These are phyloP conservation scores for Magnusiomyces fungicola DNA, from an alignment of 1,139 yeast genomes.

Conservation along the genomic window DNA sequence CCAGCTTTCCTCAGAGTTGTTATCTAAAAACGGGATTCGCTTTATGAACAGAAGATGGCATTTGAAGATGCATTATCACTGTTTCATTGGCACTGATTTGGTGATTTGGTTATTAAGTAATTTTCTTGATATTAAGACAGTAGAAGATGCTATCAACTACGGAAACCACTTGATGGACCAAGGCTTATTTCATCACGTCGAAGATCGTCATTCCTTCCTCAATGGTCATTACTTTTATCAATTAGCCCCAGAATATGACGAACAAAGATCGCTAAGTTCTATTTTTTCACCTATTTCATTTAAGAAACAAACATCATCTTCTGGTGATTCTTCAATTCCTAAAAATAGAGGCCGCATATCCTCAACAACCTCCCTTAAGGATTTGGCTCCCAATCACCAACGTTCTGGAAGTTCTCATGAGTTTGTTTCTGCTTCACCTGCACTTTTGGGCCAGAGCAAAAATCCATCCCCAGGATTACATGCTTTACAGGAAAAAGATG, in stretches of 20 bases:
- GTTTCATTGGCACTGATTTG: constrained; percentile 79
- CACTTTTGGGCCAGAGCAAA: neutral
- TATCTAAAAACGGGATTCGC: constrained; percentile 48
- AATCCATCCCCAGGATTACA: neutral
- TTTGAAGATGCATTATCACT: constrained; percentile 65
- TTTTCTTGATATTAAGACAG: constrained; percentile 67
- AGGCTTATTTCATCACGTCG: constrained; percentile 73
- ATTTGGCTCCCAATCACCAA: neutral
- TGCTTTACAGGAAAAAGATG: neutral
- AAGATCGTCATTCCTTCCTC: constrained; percentile 69
- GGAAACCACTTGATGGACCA: constrained; percentile 71
- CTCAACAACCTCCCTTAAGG: constrained; percentile 9
- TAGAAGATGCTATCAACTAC: constrained; percentile 74
- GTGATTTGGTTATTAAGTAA: constrained; percentile 78
- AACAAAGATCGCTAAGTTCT: constrained; percentile 1
- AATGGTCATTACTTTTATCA: constrained; percentile 93
- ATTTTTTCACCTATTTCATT: constrained; percentile 8
- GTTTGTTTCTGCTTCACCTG: neutral
- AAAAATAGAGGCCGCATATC: constrained; percentile 5
- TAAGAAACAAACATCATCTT: neutral
- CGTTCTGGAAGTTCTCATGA: neutral
- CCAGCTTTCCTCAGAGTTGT: constrained; percentile 59
- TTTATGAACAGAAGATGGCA: constrained; percentile 88
- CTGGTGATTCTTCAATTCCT: neutral
- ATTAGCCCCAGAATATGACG: constrained; percentile 49